Conservation (phyloP, 1,284 basidiomycete species). For the Thelephora terrestris region DNA sequence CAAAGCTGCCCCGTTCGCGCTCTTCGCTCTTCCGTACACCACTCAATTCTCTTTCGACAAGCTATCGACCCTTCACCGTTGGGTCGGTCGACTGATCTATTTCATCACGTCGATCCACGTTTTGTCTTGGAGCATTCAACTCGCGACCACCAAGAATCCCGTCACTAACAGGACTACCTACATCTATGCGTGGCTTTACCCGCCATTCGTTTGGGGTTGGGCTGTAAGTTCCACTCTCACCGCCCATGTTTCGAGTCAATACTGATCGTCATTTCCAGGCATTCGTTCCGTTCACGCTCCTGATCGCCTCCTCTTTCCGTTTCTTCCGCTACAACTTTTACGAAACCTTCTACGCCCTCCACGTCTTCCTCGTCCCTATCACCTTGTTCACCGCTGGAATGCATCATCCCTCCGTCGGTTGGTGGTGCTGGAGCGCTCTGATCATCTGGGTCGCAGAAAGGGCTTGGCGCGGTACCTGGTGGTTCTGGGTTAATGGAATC, state of each 20-base stretch:
- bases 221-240: slow-evolving; percentile 36
- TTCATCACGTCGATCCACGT: slow-evolving; percentile 61
- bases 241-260: background rate
- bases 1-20: slow-evolving; percentile 74
- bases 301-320: slow-evolving; percentile 54
- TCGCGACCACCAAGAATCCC: slow-evolving; percentile 40
- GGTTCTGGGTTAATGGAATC: slow-evolving; percentile 56
- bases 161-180: slow-evolving; percentile 47
- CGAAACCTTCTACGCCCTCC: slow-evolving; percentile 68
- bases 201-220: slow-evolving; percentile 68
- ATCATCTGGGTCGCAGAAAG: slow-evolving; percentile 61
- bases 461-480: slow-evolving; percentile 47
- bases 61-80: slow-evolving; percentile 62
- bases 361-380: slow-evolving; percentile 57
- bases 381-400: slow-evolving; percentile 53
- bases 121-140: slow-evolving; percentile 67
- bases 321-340: slow-evolving; percentile 61
- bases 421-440: slow-evolving; percentile 62
- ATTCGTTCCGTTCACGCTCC: slow-evolving; percentile 58
- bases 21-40: slow-evolving; percentile 64
- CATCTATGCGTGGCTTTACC: slow-evolving; percentile 54
- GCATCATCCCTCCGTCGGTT: slow-evolving; percentile 62
- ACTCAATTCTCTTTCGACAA: slow-evolving; percentile 73
- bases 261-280: slow-evolving; percentile 31
- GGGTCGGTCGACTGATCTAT: slow-evolving; percentile 69